phyloP scores from a whole-genome alignment of 1,139 yeast species.

The Geotrichum histeridarum region DNA sequence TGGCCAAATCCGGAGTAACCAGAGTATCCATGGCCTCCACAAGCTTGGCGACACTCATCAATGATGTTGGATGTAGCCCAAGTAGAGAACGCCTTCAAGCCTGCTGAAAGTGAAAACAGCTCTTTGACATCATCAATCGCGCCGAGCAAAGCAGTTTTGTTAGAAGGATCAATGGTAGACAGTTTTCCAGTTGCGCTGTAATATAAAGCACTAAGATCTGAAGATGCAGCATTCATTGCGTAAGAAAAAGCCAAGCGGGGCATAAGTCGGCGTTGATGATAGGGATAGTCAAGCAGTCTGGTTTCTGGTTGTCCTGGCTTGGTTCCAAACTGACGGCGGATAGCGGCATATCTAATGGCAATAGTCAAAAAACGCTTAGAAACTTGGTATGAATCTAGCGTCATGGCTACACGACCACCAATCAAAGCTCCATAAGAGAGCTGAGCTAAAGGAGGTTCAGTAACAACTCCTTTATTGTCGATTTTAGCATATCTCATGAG shows the following conservation, averaged over 20 bases:
- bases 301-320: conserved; percentile 37
- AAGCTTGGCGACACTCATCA: conserved; percentile 80
- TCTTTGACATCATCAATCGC: conserved; percentile 63
- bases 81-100: conserved; percentile 77
- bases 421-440: conserved; percentile 78
- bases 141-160: conserved; percentile 34
- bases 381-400: conserved; percentile 69
- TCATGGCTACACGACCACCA: conserved; percentile 86
- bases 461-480: conserved; percentile 60
- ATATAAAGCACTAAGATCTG: conserved; percentile 52
- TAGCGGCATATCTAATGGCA: conserved; percentile 81
- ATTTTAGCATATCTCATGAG: conserved; percentile 72
- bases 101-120: conserved; percentile 74
- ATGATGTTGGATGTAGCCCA: conserved; percentile 73
- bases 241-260: conserved; percentile 74
- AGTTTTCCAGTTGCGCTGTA: conserved; percentile 46
- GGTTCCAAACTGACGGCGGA: conserved; percentile 72
- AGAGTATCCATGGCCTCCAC: conserved; percentile 92
- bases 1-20: conserved; percentile 81
- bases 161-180: conserved; percentile 33
- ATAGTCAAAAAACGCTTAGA: conserved; percentile 73
- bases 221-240: conserved; percentile 68
- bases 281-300: conserved; percentile 63
- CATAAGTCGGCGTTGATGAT: conserved; percentile 76
- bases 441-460: conserved; percentile 67